Conservation (phyloP, 441 rosid genomes). For the Geranium incanum region DNA sequence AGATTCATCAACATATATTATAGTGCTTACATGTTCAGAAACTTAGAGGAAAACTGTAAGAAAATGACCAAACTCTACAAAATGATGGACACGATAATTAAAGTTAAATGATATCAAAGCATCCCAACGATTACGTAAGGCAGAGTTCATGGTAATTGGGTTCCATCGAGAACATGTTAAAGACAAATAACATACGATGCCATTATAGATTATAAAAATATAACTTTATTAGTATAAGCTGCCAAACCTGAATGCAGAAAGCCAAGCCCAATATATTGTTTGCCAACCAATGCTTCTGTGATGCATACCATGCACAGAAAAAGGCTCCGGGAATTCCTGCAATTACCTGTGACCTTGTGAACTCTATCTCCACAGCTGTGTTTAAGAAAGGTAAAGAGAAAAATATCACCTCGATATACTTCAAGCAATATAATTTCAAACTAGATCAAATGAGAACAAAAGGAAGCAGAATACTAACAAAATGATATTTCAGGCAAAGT, state of each 20-base stretch:
- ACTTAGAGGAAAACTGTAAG: not conserved
- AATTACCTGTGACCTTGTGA: constrained; percentile 80
- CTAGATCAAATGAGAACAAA: constrained; percentile 19
- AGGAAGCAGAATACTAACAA: not conserved
- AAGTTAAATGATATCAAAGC: not conserved
- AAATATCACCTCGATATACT: constrained; percentile 36
- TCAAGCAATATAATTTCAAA: constrained; percentile 21
- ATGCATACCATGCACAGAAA: constrained; percentile 95
- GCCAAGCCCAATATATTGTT: constrained; percentile 85
- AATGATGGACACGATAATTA: not conserved
- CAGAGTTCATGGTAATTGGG: not conserved
- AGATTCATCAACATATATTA: constrained; percentile 1
- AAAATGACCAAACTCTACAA: not conserved
- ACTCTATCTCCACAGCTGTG: constrained; percentile 90
- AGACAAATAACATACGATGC: not conserved
- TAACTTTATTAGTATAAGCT: not conserved
- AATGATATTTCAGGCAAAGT: not conserved
- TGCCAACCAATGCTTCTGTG: constrained; percentile 91
- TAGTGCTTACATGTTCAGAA: not conserved
- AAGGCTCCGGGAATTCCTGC: constrained; percentile 92
- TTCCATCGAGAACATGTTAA: not conserved
- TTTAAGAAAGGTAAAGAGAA: constrained; percentile 33
- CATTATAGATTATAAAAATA: not conserved
- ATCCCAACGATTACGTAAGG: not conserved
- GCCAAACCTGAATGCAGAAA: constrained; percentile 85